Percentiles rank a stretch among this genome's conserved stretches.
These are phyloP conservation scores for Fistulina hepatica DNA, from an alignment of 1,284 basidiomycete genomes.

Conservation along the genomic window DNA sequence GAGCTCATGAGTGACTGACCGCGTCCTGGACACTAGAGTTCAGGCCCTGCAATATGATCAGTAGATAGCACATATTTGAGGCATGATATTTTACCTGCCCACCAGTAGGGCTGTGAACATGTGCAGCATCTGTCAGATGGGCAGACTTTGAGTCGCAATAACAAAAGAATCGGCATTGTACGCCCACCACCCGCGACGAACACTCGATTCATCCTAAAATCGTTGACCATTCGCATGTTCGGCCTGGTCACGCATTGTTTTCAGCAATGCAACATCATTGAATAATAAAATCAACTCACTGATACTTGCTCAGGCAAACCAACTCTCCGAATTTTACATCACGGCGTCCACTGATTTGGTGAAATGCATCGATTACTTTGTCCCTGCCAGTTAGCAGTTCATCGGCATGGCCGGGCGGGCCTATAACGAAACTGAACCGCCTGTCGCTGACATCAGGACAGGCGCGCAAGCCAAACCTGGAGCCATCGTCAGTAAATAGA, in stretches of 20 bases:
- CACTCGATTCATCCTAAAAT: conserved; percentile 13
- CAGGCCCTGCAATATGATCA: conserved; percentile 2
- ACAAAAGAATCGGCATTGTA: not conserved
- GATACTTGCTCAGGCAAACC: conserved; percentile 18
- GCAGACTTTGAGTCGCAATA: not conserved
- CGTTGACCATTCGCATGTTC: conserved; percentile 12
- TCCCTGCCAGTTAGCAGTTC: conserved; percentile 12
- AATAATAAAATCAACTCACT: not conserved
- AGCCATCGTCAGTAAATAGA: not conserved
- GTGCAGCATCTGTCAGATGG: conserved; percentile 10
- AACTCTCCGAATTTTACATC: conserved; percentile 26
- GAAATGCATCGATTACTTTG: conserved; percentile 22
- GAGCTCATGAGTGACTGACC: not conserved
- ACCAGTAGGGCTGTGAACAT: conserved; percentile 20
- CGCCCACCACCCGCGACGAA: conserved; percentile 16
- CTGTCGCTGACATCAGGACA: conserved; percentile 8
- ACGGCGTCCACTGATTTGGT: conserved; percentile 21
- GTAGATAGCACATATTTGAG: too few species aligned
- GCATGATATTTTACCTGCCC: too few species aligned
- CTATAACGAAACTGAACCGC: conserved; percentile 3
- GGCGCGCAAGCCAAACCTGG: conserved; percentile 6
- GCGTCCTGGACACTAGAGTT: conserved; percentile 9
- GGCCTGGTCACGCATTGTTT: conserved; percentile 7
- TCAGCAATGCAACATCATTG: not conserved
- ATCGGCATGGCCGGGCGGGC: not conserved